Percentiles rank a stretch among this genome's conserved stretches.
These are phyloP conservation scores for Solanum microdontum DNA, from an alignment of 257 asterid genomes.

Conservation along the genomic window DNA sequence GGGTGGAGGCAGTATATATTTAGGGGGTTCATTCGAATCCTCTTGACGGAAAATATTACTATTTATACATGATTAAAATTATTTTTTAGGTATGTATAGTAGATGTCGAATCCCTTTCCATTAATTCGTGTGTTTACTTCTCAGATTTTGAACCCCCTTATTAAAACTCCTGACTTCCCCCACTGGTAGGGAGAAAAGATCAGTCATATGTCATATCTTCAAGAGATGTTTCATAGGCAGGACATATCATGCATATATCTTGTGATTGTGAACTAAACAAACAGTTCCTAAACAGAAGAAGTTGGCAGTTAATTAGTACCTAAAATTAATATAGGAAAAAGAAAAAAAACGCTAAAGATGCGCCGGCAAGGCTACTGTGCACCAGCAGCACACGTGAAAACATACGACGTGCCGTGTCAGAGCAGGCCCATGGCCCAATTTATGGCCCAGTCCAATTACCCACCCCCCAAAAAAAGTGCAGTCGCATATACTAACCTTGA, in stretches of 20 bases:
- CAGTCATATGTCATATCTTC: not conserved
- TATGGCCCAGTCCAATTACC: not conserved
- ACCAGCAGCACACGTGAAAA: not conserved
- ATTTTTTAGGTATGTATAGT: too few relatives aligned
- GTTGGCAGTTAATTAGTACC: not conserved
- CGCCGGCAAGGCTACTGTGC: slow-evolving; percentile 2
- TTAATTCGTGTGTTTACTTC: too few relatives aligned
- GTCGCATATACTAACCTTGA: not conserved
- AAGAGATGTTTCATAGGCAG: not conserved
- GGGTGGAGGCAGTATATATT: too few relatives aligned
- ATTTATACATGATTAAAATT: too few relatives aligned
- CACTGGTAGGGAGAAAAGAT: not conserved
- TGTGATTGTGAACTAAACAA: not conserved
- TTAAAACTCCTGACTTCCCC: too few relatives aligned
- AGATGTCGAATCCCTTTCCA: too few relatives aligned
- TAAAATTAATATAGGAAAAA: too few relatives aligned
- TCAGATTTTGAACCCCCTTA: too few relatives aligned
- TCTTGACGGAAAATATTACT: too few relatives aligned
- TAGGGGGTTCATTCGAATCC: too few relatives aligned
- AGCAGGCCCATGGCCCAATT: not conserved
- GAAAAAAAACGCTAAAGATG: not conserved
- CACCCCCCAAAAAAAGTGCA: not conserved
- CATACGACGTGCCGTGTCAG: not conserved
- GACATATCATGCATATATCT: not conserved
- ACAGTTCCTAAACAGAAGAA: not conserved